Evolutionary conservation across 129 eudicot genomes (phyloP).

Genomic region (Pseudognaphalium luteoalbum): DNA sequence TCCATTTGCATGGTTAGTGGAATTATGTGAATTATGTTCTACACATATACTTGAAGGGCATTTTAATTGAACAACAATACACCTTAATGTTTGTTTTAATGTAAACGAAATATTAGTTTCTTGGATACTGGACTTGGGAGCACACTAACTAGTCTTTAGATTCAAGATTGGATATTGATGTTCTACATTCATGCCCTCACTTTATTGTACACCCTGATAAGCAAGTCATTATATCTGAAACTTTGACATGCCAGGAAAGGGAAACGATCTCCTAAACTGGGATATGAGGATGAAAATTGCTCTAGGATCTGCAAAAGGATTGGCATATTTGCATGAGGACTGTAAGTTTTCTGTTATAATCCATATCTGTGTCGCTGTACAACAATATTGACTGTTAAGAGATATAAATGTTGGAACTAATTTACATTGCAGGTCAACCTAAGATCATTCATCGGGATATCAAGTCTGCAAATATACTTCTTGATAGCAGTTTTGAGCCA

Average conservation of each 20-base stretch:
- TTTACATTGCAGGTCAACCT: conserved; percentile 64
- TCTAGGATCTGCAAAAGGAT: conserved; percentile 79
- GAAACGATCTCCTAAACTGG: conserved; percentile 50
- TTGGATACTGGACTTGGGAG: neutral
- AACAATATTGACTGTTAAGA: neutral
- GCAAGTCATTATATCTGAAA: conserved; percentile 11
- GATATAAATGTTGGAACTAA: neutral
- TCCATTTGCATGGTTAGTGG: conserved; percentile 74
- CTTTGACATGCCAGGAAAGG: conserved; percentile 48
- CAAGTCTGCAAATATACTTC: conserved; percentile 86
- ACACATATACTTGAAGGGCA: conserved; percentile 1
- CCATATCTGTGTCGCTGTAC: neutral
- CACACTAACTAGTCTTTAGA: neutral
- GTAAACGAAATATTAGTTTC: neutral
- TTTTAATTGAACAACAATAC: conserved; percentile 4
- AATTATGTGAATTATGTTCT: conserved; percentile 18
- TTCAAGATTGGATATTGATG: conserved; percentile 10
- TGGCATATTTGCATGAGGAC: conserved; percentile 87
- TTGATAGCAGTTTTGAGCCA: conserved; percentile 75
- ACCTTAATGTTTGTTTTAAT: neutral
- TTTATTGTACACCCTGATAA: conserved; percentile 14
- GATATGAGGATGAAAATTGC: conserved; percentile 73
- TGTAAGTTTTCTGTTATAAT: conserved; percentile 52
- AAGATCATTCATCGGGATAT: conserved; percentile 92
- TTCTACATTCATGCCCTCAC: conserved; percentile 1